These are phyloP conservation scores for Coniferiporia sulphurascens DNA, from an alignment of 1,284 basidiomycete species.

Conservation along the genomic window DNA sequence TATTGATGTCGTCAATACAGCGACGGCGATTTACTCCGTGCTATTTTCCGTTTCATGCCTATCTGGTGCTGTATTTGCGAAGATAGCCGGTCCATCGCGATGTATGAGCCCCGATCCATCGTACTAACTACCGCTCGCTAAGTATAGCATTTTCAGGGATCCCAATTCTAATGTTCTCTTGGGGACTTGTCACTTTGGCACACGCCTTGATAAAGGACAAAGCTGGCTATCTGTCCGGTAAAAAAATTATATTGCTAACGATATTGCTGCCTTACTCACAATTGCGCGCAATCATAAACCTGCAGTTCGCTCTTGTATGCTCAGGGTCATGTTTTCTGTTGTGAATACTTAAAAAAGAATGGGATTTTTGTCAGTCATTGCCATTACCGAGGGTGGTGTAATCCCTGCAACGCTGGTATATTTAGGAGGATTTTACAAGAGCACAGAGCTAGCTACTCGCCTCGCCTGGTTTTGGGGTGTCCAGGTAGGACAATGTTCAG, in stretches of 20 bases:
- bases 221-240: conserved; percentile 32
- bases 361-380: conserved; percentile 26
- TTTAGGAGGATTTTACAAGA: conserved; percentile 35
- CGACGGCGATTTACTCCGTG: conserved; percentile 32
- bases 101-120: conserved; percentile 24
- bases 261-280: not conserved
- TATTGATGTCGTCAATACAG: conserved; percentile 35
- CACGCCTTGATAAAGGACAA: conserved; percentile 33
- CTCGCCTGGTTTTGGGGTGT: conserved; percentile 38
- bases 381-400: conserved; percentile 36
- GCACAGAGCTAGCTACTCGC: conserved; percentile 35
- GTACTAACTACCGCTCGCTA: not conserved
- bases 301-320: conserved; percentile 29
- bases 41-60: conserved; percentile 32
- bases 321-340: not conserved
- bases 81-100: conserved; percentile 33
- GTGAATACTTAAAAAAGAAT: not conserved
- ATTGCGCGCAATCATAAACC: not conserved
- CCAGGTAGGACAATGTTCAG: conserved; percentile 17
- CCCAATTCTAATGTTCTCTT: conserved; percentile 34
- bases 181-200: conserved; percentile 35
- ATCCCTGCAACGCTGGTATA: conserved; percentile 37
- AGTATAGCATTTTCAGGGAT: conserved; percentile 28
- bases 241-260: not conserved
- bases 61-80: conserved; percentile 33